These are phyloP conservation scores for Rubus parviflorus DNA, from an alignment of 306 rosid species.

Conservation along the genomic window DNA sequence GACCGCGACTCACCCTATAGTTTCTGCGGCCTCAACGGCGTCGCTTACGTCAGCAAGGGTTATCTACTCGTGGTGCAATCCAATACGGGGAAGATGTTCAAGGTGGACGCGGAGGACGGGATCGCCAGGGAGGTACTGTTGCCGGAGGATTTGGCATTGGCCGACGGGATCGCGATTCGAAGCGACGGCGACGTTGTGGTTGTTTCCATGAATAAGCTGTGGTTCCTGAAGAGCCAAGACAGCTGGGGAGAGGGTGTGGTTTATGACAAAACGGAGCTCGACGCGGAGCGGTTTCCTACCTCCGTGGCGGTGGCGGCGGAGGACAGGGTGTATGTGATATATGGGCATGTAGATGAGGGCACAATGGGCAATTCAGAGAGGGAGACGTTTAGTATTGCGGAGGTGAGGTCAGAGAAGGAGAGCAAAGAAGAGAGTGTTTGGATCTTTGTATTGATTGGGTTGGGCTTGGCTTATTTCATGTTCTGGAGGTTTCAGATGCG, in stretches of 20 bases:
- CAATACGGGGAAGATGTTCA: constrained; percentile 82
- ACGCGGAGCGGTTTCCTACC: constrained; percentile 54
- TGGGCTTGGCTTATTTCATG: constrained; percentile 65
- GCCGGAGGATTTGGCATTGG: constrained; percentile 42
- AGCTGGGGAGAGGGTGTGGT: constrained; percentile 62
- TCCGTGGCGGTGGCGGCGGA: constrained; percentile 45
- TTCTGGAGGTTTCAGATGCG: constrained; percentile 86
- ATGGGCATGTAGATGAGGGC: constrained; percentile 56
- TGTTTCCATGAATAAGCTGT: constrained; percentile 41
- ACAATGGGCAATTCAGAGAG: constrained; percentile 38
- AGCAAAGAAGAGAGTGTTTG: constrained; percentile 51
- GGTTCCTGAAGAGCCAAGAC: constrained; percentile 70
- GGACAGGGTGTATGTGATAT: constrained; percentile 58
- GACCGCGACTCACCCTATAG: constrained; percentile 29
- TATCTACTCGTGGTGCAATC: constrained; percentile 69
- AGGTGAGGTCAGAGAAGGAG: constrained; percentile 52
- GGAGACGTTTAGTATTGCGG: constrained; percentile 63
- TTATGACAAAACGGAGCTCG: constrained; percentile 65
- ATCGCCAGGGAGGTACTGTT: constrained; percentile 49
- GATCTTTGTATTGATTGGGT: constrained; percentile 61
- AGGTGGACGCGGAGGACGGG: constrained; percentile 64
- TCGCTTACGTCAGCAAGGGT: constrained; percentile 68
- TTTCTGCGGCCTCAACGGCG: constrained; percentile 65
- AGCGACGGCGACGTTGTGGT: constrained; percentile 76
- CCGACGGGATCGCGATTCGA: constrained; percentile 61